Evolutionary conservation across 1,284 basidiomycete genomes (phyloP), one percentile per base, ranked within the genome.

Genomic region (Austroboletus novae-zelandiae): DNA sequence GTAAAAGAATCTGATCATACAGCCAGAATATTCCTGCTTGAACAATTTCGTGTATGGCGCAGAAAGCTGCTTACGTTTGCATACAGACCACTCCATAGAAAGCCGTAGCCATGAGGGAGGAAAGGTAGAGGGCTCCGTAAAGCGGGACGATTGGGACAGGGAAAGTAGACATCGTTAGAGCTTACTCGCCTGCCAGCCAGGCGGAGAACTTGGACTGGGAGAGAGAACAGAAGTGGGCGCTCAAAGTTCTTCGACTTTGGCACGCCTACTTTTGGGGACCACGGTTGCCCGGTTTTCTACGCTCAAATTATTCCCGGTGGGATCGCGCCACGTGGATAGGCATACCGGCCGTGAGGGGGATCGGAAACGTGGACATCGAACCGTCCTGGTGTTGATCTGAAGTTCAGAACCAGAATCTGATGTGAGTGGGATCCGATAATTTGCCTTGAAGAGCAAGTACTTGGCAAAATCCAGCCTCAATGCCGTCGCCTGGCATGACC

Each of bases 51-150:
- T 17, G 5, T 9, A 31, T 15, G n/a, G 5, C 5, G 14, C 20
- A 2, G 5, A 6, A 37, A 8, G 2, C 8, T 9, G 41, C 51
- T 31, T 13, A 52, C 51, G 42, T 45, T 35, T 52, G 51, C 43
- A 32, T 53, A 39, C 51, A 53, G 15, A 27, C 27, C 15, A 52
- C 34, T 3, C 51, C 51, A 13, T 52, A 52, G 10, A 52, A 37
- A 0, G 51, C 51, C 7, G 37, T 23, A 5, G 35, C 34, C 32
- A 53, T 27, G 17, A 52, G 3, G 4, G 50, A 34, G 5, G 47
- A 32, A n/a, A 50, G 27, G 17, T 50, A 50, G 8, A 50, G 20
- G 14, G 48, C 37, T 6, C 48, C 48, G 23, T 50, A 50, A 18
- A 50, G 47, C 9, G 47, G 48, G 15, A 14, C 47, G 20, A 49